Base-by-base conservation (phyloP, 2,329 filamentous ascomycete genomes). In the Bipolaris cookei region DNA sequence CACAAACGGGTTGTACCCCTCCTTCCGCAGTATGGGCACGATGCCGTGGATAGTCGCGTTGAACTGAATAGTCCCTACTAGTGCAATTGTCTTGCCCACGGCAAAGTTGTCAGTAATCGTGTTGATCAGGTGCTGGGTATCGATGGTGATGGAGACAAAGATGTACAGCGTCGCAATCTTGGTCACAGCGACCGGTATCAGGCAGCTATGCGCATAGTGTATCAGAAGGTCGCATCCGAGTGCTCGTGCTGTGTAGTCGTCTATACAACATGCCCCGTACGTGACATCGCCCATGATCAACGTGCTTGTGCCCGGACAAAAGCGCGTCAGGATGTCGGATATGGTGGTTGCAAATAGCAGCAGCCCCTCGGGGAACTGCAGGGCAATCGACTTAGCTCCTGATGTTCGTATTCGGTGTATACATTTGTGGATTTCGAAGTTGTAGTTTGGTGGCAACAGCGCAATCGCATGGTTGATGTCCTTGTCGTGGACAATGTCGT, bases 251-350 rank as follows among this genome's bases (percentile, higher is more conserved):
- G 95, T 99, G 79, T 96, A 99, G 79, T 99, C 95, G 75, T 99
- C 95, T 68, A 99, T 97, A 74, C 95, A 99, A 81, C 95, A 99
- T 20, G 95, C 95, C 62, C 95, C 95, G 76, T 99, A 99, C 1
- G 95, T 99, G 41, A 99, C 95, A 75, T 99, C 95, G 59, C 95
- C 95, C 95, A 99, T 99, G 76, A 99, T 99, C 51, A 98, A 83
- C 1, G 94, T 98, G 75, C 96, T 91, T 38, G 90, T 89, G 1
- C 90, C 92, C 0, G 92, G 90, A 72, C 95, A 99, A 80, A 99
- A 99, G 73, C 93, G 90, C 0, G 90, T 91, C 45, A 99, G 82
- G 68, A 99, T 98, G 74, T 99, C 95, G 3, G 95, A 97, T 66
- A 99, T 94, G 34, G 95, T 99, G 23, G 95, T 98, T 20, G 95